Percentiles rank a stretch among this genome's conserved stretches.
These are phyloP conservation scores for Elsinoe australis DNA, from an alignment of 2,329 filamentous ascomycete genomes.

Conservation along the genomic window DNA sequence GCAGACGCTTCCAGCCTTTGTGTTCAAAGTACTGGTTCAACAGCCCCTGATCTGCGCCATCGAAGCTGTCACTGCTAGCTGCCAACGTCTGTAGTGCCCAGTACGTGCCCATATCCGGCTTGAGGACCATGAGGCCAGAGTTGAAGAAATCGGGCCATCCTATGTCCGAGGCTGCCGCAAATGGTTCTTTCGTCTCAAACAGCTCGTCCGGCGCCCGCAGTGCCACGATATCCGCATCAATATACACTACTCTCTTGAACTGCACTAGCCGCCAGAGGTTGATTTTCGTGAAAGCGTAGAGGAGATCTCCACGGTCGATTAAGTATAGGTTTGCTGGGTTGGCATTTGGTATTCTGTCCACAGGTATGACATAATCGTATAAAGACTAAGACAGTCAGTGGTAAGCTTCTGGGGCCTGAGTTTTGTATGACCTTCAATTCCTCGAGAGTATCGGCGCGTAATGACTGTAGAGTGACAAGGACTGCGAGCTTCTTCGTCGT, in stretches of 20 bases:
- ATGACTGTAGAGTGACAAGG: constrained; percentile 70
- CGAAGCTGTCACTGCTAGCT: constrained; percentile 81
- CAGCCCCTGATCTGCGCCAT: constrained; percentile 91
- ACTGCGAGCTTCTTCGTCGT: constrained; percentile 79
- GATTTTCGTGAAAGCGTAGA: constrained; percentile 94
- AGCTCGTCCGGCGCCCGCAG: constrained; percentile 88
- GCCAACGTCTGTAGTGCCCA: constrained; percentile 78
- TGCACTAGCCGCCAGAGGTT: constrained; percentile 85
- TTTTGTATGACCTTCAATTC: constrained; percentile 59
- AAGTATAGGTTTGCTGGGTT: constrained; percentile 75
- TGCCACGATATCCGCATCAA: constrained; percentile 90
- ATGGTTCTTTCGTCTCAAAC: constrained; percentile 56
- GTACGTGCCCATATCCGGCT: constrained; percentile 79
- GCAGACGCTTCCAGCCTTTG: constrained; percentile 69
- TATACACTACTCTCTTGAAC: constrained; percentile 86
- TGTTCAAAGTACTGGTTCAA: constrained; percentile 89
- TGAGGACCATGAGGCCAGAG: constrained; percentile 89
- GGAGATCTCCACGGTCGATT: constrained; percentile 84
- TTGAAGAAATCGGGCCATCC: constrained; percentile 99
- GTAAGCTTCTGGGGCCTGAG: constrained; percentile 6
- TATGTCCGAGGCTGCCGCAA: constrained; percentile 79
- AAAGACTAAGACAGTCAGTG: constrained; percentile 50
- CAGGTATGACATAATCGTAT: constrained; percentile 83
- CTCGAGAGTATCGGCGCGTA: constrained; percentile 66
- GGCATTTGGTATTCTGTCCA: constrained; percentile 69